phyloP scores from a whole-genome alignment of 805 yeast genomes.

The Kregervanrija pseudodelftensis region DNA sequence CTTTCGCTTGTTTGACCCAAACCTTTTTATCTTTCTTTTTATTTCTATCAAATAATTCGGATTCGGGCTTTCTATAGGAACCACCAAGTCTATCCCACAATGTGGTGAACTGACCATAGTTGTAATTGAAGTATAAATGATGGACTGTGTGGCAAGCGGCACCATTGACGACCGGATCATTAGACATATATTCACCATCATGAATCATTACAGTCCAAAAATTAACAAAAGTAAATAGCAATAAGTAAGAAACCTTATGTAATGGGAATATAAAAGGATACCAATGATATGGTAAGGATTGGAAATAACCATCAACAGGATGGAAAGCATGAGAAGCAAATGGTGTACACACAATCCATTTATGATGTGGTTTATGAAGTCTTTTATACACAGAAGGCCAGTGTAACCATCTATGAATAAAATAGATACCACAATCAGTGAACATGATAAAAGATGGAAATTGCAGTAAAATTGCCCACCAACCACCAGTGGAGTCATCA shows the following conservation, averaged over 20 bases:
- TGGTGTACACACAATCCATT: constrained; percentile 98
- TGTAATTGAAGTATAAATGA: constrained; percentile 94
- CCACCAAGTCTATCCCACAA: constrained; percentile 97
- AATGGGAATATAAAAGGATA: constrained; percentile 90
- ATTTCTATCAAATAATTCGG: constrained; percentile 65
- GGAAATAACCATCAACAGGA: constrained; percentile 93
- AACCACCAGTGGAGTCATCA: constrained; percentile 58
- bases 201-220: constrained; percentile 99
- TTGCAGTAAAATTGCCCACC: constrained; percentile 58
- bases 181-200: constrained; percentile 92
- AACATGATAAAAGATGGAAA: constrained; percentile 78
- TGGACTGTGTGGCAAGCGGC: constrained; percentile 98
- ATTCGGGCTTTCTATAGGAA: constrained; percentile 88
- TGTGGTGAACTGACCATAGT: constrained; percentile 97
- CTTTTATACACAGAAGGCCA: constrained; percentile 84
- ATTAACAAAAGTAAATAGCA: constrained; percentile 84
- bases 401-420: constrained; percentile 88
- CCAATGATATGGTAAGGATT: constrained; percentile 88
- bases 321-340: constrained; percentile 98
- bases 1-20: constrained; percentile 63
- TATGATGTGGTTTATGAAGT: constrained; percentile 96
- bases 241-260: constrained; percentile 76
- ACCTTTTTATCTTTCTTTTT: constrained; percentile 49
- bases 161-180: constrained; percentile 92
- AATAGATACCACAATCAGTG: constrained; percentile 89